Conservation (phyloP, 371 early-diverging fungal genomes). For the Umbelopsis sp. region DNA sequence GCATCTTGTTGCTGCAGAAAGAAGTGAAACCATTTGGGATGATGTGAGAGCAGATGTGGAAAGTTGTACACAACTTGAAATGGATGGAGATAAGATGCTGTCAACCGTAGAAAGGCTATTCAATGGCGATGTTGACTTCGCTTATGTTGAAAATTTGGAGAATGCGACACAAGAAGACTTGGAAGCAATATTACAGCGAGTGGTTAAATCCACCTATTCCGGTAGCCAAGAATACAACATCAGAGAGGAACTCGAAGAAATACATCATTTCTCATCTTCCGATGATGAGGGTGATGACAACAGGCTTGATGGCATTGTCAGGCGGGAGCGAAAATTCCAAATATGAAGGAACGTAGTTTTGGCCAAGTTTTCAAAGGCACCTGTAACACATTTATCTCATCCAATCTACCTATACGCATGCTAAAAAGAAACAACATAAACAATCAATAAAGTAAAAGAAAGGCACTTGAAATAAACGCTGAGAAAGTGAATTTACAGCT, state of each 20-base stretch:
- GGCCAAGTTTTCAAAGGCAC: neutral
- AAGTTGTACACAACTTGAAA: neutral
- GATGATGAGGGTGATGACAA: neutral
- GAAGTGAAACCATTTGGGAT: slow-evolving; percentile 15
- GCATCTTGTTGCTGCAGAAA: slow-evolving; percentile 29
- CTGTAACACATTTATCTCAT: neutral
- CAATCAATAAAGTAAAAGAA: too few relatives aligned
- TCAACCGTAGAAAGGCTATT: slow-evolving; percentile 1
- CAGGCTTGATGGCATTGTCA: neutral
- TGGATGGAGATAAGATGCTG: slow-evolving; percentile 10
- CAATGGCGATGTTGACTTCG: neutral
- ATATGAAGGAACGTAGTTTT: neutral
- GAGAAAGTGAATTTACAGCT: too few relatives aligned
- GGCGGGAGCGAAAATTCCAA: neutral
- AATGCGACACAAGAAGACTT: slow-evolving; percentile 18
- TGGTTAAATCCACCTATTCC: neutral
- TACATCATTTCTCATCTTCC: neutral
- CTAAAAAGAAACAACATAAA: too few relatives aligned
- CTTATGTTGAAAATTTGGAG: neutral
- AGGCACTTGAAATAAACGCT: too few relatives aligned
- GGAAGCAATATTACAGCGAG: slow-evolving; percentile 2
- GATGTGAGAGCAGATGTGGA: slow-evolving; percentile 1
- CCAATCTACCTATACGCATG: neutral
- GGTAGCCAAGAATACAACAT: neutral
- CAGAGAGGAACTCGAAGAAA: neutral